Percentiles rank a stretch among this genome's conserved stretches.
Conservation (phyloP, 2,329 filamentous ascomycete species). For the Verticillium zaregamsianum region DNA sequence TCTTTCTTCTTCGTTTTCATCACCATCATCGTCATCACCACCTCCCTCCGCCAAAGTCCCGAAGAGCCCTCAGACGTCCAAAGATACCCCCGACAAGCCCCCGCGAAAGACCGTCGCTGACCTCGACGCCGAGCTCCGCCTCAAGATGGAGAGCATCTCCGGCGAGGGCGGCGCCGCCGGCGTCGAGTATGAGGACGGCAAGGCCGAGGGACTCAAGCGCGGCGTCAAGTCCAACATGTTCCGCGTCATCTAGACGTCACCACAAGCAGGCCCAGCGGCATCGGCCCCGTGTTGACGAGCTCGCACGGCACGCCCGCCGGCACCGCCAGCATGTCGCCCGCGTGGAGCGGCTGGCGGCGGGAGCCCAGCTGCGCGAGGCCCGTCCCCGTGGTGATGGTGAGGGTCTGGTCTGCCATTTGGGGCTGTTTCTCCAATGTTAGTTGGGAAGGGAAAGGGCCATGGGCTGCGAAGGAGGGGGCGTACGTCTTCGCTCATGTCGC, state of each 20-base stretch:
- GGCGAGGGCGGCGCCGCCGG: constrained; percentile 69
- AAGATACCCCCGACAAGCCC: background rate
- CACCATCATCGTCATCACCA: too few species aligned
- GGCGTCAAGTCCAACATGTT: constrained; percentile 77
- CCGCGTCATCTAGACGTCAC: constrained; percentile 54
- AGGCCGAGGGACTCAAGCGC: constrained; percentile 68
- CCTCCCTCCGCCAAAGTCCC: constrained; percentile 2
- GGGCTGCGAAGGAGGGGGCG: background rate
- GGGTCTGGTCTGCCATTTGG: constrained; percentile 61
- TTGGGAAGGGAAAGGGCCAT: background rate
- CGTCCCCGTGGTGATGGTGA: constrained; percentile 58
- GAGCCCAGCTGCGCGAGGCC: constrained; percentile 56
- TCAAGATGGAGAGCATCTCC: constrained; percentile 61
- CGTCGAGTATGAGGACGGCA: constrained; percentile 71
- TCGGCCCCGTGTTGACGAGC: constrained; percentile 57
- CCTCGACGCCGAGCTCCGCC: constrained; percentile 61
- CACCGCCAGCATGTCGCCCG: constrained; percentile 38
- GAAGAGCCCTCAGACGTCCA: background rate
- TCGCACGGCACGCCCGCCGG: constrained; percentile 64
- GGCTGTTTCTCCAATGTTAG: constrained; percentile 18
- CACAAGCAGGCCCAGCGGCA: constrained; percentile 57
- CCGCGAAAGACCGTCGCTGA: constrained; percentile 53
- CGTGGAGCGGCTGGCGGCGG: constrained; percentile 38
- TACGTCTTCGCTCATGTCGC: constrained; percentile 65
- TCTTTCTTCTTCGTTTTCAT: too few species aligned